Percentiles rank a stretch among this genome's conserved stretches.
Conservation (phyloP, 345 rosid species). For the Lenwebbia sp. region DNA sequence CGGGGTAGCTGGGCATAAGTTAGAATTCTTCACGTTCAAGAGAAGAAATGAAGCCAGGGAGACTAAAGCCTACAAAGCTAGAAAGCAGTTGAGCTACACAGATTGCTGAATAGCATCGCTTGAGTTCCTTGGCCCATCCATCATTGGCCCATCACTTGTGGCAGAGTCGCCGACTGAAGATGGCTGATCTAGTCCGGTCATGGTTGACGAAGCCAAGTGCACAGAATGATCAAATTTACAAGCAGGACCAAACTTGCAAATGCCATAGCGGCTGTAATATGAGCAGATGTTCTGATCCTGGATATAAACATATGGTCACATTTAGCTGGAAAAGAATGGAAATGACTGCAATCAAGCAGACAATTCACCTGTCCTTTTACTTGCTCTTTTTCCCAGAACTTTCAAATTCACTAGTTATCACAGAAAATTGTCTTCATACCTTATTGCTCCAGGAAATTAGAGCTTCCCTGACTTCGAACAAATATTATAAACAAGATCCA, state of each 20-base stretch:
- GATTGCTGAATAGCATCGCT: conserved; percentile 14
- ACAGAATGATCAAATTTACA: conserved; percentile 68
- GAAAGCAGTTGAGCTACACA: conserved; percentile 12
- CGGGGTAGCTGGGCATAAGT: conserved; percentile 16
- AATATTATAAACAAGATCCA: background rate
- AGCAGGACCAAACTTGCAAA: conserved; percentile 93
- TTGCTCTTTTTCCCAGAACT: background rate
- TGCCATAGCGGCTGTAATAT: conserved; percentile 84
- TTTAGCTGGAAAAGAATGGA: background rate
- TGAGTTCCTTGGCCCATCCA: conserved; percentile 13
- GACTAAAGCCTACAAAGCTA: background rate
- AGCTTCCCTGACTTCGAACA: background rate
- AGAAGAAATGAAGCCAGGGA: background rate
- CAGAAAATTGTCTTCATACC: background rate
- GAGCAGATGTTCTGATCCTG: conserved; percentile 75
- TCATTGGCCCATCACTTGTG: conserved; percentile 9
- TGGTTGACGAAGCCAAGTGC: conserved; percentile 22
- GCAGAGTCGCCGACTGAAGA: conserved; percentile 8
- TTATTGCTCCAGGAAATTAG: background rate
- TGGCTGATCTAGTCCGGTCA: conserved; percentile 11
- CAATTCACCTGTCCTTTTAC: background rate
- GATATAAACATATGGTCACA: background rate
- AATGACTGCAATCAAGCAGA: background rate
- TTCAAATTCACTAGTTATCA: background rate
- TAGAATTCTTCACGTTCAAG: background rate